These are phyloP conservation scores for Macrophomina pseudophaseolina DNA, from an alignment of 2,329 filamentous ascomycete genomes.

Conservation along the genomic window DNA sequence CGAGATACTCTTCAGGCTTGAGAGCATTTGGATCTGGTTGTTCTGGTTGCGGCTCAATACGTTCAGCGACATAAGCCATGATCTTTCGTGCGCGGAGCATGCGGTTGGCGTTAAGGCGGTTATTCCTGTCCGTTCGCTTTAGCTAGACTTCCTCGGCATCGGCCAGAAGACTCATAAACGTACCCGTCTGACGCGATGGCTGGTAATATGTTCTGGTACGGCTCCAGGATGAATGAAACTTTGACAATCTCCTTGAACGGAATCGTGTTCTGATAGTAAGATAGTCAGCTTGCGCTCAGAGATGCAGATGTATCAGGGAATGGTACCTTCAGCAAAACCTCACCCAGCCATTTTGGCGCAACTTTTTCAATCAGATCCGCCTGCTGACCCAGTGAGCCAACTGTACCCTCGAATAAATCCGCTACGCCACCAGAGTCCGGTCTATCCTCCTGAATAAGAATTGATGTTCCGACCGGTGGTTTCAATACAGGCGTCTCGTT, in stretches of 20 bases:
- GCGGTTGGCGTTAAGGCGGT: slow-evolving; percentile 91
- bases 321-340: slow-evolving; percentile 73
- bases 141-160: not conserved
- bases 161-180: slow-evolving; percentile 33
- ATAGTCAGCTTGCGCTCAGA: not conserved
- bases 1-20: slow-evolving; percentile 89
- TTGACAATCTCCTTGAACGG: slow-evolving; percentile 92
- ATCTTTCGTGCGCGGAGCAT: slow-evolving; percentile 98
- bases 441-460: slow-evolving; percentile 69
- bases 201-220: slow-evolving; percentile 76
- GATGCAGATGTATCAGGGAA: slow-evolving; percentile 27
- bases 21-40: slow-evolving; percentile 65
- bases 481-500: slow-evolving; percentile 79
- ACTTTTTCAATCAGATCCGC: slow-evolving; percentile 83
- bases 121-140: slow-evolving; percentile 61
- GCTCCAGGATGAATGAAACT: slow-evolving; percentile 90
- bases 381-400: slow-evolving; percentile 76
- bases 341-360: slow-evolving; percentile 89
- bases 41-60: slow-evolving; percentile 74
- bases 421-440: slow-evolving; percentile 69
- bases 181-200: slow-evolving; percentile 71
- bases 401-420: slow-evolving; percentile 89
- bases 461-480: slow-evolving; percentile 66
- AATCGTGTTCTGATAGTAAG: slow-evolving; percentile 67
- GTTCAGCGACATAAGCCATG: slow-evolving; percentile 85